A percentile compares a stretch with the other conserved stretches of the same genome.
Conservation (phyloP, 148 eudicot species). For the Cornus controversa region DNA sequence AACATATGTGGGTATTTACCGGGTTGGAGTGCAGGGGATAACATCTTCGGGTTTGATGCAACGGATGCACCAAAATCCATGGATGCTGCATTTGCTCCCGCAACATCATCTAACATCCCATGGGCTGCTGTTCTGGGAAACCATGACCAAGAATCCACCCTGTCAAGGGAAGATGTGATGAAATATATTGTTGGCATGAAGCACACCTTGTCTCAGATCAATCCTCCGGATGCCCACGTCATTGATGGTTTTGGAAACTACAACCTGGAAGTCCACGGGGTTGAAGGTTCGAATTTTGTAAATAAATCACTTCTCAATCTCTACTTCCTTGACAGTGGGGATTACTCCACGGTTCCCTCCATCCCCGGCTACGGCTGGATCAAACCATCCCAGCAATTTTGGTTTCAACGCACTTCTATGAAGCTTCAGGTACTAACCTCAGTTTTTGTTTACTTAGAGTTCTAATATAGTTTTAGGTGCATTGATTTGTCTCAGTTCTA, state of each 20-base stretch:
- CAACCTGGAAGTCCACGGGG: constrained; percentile 80
- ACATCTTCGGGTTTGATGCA: constrained; percentile 73
- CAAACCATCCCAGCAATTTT: constrained; percentile 81
- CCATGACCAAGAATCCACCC: constrained; percentile 83
- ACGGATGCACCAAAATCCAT: constrained; percentile 60
- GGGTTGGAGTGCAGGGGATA: constrained; percentile 61
- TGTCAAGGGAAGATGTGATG: constrained; percentile 81
- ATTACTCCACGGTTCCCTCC: constrained; percentile 71
- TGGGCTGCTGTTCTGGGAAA: constrained; percentile 97
- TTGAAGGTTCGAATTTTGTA: constrained; percentile 48
- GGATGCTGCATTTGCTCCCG: constrained; percentile 83
- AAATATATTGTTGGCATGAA: constrained; percentile 68
- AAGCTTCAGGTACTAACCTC: constrained; percentile 53
- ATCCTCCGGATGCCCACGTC: constrained; percentile 47
- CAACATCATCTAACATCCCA: constrained; percentile 58
- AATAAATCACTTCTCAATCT: constrained; percentile 86
- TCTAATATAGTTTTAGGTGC: not conserved
- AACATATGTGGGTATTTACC: not conserved
- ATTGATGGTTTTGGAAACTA: constrained; percentile 95
- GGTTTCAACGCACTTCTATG: constrained; percentile 69
- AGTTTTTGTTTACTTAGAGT: not conserved
- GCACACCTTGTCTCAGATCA: constrained; percentile 64
- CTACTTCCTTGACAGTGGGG: constrained; percentile 90
- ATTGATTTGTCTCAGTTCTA: not conserved
- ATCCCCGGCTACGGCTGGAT: constrained; percentile 89